phyloP scores from a whole-genome alignment of 2,329 filamentous ascomycete species.

The Aspergillus sp. region DNA sequence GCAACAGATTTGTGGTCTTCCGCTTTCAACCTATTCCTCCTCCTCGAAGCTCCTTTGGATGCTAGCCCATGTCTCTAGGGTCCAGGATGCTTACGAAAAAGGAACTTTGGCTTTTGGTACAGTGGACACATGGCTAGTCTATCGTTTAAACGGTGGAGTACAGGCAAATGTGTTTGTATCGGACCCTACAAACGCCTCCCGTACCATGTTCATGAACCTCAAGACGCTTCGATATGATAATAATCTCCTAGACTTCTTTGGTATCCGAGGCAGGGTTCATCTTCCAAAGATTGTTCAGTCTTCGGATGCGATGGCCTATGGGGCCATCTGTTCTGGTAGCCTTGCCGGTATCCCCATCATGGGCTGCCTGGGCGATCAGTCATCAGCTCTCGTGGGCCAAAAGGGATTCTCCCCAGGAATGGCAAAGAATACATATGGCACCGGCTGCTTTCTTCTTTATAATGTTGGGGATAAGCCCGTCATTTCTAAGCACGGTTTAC shows the following conservation, averaged over 20 bases:
- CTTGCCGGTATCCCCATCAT: slow-evolving; percentile 67
- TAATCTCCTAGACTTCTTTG: slow-evolving; percentile 71
- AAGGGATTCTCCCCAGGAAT: slow-evolving; percentile 76
- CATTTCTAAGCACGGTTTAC: slow-evolving; percentile 73
- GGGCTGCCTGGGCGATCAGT: slow-evolving; percentile 81
- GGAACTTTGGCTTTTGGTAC: slow-evolving; percentile 77
- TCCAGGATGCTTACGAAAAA: slow-evolving; percentile 68
- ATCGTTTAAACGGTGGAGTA: slow-evolving; percentile 68
- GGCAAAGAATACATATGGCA: slow-evolving; percentile 89
- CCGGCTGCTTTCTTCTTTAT: slow-evolving; percentile 83
- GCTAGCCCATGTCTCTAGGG: slow-evolving; percentile 64
- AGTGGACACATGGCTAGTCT: slow-evolving; percentile 83
- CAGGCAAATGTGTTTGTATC: slow-evolving; percentile 70
- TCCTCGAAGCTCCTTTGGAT: slow-evolving; percentile 82
- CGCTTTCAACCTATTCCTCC: slow-evolving; percentile 82
- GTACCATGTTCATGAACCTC: slow-evolving; percentile 92
- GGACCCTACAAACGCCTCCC: slow-evolving; percentile 79
- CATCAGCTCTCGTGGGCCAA: slow-evolving; percentile 78
- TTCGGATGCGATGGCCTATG: slow-evolving; percentile 67
- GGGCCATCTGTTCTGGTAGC: slow-evolving; percentile 57
- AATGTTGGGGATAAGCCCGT: slow-evolving; percentile 82
- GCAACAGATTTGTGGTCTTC: slow-evolving; percentile 68
- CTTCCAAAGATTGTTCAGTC: slow-evolving; percentile 79
- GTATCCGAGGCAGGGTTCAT: slow-evolving; percentile 66
- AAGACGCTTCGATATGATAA: slow-evolving; percentile 74